phyloP scores from a whole-genome alignment of 106 monocot species.

The Dactylorhiza incarnata region DNA sequence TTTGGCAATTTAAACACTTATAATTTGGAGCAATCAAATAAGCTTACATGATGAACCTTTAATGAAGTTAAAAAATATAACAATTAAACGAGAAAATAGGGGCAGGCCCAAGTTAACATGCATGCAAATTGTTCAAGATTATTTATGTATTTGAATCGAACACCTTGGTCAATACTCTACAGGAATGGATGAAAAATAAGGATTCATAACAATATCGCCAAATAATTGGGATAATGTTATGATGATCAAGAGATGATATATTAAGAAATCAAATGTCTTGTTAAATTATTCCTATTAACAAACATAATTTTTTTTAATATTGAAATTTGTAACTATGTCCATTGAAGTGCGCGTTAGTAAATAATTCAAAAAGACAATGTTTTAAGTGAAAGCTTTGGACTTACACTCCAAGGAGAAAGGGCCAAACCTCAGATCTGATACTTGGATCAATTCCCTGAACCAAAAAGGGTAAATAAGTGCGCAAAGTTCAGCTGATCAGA shows the following conservation, averaged over 20 bases:
- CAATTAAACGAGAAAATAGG: too few species aligned
- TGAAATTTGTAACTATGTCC: neutral
- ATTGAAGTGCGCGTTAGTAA: neutral
- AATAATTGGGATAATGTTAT: too few species aligned
- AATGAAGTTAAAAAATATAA: neutral
- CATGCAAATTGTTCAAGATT: too few species aligned
- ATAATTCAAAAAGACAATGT: neutral
- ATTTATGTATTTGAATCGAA: too few species aligned
- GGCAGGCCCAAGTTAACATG: too few species aligned
- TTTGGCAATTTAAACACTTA: neutral
- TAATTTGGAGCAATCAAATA: neutral
- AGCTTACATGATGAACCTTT: neutral
- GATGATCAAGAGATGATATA: too few species aligned
- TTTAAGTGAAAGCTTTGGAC: conserved; percentile 13
- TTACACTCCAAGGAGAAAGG: conserved; percentile 96
- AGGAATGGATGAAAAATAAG: too few species aligned
- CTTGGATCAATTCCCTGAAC: conserved; percentile 81
- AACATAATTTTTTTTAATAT: neutral
- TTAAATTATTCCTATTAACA: neutral
- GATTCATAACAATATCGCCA: too few species aligned
- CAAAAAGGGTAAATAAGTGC: neutral
- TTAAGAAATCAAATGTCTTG: neutral
- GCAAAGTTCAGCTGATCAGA: neutral
- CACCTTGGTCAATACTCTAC: too few species aligned
- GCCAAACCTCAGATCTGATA: conserved; percentile 88